Evolutionary conservation across 768 basidiomycete species (phyloP).

Genomic region (Amanita brunnescens): DNA sequence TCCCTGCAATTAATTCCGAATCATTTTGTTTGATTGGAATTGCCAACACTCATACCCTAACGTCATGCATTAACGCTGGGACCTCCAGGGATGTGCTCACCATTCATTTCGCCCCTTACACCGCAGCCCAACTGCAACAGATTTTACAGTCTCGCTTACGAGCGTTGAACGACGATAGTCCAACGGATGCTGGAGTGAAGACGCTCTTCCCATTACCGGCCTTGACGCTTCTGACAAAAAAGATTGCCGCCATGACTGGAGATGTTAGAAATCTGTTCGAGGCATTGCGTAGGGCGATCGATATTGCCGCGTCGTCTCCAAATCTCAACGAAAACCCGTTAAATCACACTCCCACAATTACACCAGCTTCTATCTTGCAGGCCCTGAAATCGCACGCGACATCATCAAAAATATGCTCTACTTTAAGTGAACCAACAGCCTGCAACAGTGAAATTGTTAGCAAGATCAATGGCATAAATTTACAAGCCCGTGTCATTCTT

Average conservation of each 20-base stretch:
- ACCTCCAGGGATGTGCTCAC: conserved; percentile 42
- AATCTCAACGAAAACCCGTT: conserved; percentile 25
- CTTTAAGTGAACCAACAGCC: conserved; percentile 13
- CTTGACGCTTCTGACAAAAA: conserved; percentile 66
- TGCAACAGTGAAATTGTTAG: conserved; percentile 53
- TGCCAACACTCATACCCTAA: conserved; percentile 83
- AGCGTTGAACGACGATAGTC: conserved; percentile 32
- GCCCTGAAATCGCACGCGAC: conserved; percentile 69
- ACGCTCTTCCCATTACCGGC: conserved; percentile 58
- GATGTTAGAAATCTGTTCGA: conserved; percentile 78
- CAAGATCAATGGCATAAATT: conserved; percentile 60
- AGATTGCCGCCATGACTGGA: conserved; percentile 73
- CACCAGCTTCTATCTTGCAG: conserved; percentile 59
- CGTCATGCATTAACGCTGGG: conserved; percentile 37
- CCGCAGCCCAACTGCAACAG: conserved; percentile 55
- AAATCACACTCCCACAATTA: conserved; percentile 36
- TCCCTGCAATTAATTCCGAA: conserved; percentile 46
- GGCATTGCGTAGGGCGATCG: conserved; percentile 73
- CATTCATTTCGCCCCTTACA: conserved; percentile 77
- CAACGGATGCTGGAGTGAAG: conserved; percentile 27
- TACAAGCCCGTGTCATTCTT: conserved; percentile 68
- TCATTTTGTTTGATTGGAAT: conserved; percentile 71
- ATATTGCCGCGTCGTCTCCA: conserved; percentile 40
- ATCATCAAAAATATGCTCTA: conserved; percentile 16
- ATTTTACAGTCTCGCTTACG: conserved; percentile 61